A percentile compares a stretch with the other conserved stretches of the same genome.
phyloP scores from a whole-genome alignment of 2,329 filamentous ascomycete species.

The Neofusicoccum umdonicola region DNA sequence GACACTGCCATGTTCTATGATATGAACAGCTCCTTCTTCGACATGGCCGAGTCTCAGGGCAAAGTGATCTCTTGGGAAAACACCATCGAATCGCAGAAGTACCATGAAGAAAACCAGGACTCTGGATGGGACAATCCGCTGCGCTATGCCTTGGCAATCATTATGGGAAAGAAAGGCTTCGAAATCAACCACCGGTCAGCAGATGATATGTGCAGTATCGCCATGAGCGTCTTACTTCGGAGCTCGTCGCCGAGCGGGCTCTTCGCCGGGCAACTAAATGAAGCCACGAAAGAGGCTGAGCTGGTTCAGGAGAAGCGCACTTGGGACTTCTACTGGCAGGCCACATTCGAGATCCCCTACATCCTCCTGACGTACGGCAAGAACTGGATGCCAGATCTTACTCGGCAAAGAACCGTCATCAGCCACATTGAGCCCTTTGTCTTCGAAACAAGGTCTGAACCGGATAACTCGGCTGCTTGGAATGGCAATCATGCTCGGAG shows the following conservation, averaged over 20 bases:
- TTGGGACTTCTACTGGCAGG: slow-evolving; percentile 11
- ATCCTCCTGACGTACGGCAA: slow-evolving; percentile 7
- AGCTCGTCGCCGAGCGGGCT: not conserved
- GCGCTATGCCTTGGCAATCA: slow-evolving; percentile 5
- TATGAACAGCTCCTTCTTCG: not conserved
- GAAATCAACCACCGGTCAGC: not conserved
- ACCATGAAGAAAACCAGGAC: slow-evolving; percentile 7
- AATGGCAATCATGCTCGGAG: not conserved
- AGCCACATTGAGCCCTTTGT: not conserved
- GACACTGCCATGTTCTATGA: slow-evolving; percentile 18
- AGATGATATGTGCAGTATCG: not conserved
- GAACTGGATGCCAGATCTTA: not conserved
- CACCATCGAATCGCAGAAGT: not conserved
- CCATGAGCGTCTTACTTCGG: not conserved
- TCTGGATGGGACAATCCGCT: slow-evolving; percentile 6
- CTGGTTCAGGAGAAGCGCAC: not conserved
- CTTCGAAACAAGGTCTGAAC: not conserved
- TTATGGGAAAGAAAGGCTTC: not conserved
- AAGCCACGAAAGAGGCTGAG: not conserved
- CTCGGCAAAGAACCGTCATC: not conserved
- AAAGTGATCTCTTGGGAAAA: not conserved
- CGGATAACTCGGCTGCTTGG: not conserved
- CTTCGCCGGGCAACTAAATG: not conserved
- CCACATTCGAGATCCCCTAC: slow-evolving; percentile 17
- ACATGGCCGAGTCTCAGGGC: not conserved